Evolutionary conservation across 495 filamentous ascomycete genomes (phyloP).

Genomic region (Podospora anserina): DNA sequence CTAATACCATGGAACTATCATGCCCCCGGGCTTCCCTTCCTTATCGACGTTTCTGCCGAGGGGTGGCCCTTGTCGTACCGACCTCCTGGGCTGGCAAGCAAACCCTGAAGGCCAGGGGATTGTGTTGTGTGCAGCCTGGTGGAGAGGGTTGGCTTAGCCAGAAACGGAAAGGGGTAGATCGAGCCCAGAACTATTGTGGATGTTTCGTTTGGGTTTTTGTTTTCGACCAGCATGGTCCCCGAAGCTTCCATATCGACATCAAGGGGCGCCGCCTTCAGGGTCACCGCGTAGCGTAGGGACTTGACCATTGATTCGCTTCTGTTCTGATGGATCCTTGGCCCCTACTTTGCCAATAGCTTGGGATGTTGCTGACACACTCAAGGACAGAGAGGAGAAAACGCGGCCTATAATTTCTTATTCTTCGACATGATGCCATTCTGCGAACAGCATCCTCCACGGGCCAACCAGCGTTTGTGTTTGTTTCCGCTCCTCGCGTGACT

Average conservation of each 20-base stretch:
- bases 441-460: background rate
- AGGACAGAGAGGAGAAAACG: background rate
- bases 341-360: background rate
- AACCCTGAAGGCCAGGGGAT: background rate
- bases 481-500: background rate
- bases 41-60: background rate
- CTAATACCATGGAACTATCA: background rate
- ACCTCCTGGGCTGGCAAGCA: background rate
- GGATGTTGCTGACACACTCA: background rate
- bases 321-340: background rate
- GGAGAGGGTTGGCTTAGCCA: background rate
- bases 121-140: constrained; percentile 1
- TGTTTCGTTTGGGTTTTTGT: background rate
- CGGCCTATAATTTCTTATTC: background rate
- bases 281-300: too few species aligned
- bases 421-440: background rate
- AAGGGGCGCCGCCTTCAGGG: too few species aligned
- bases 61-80: background rate
- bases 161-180: background rate
- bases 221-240: background rate
- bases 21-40: background rate
- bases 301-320: too few species aligned
- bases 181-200: background rate
- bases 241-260: background rate
- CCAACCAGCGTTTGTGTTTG: background rate